These are phyloP conservation scores for Rhodotorula sp. DNA, from an alignment of 1,284 basidiomycete species.

Conservation along the genomic window DNA sequence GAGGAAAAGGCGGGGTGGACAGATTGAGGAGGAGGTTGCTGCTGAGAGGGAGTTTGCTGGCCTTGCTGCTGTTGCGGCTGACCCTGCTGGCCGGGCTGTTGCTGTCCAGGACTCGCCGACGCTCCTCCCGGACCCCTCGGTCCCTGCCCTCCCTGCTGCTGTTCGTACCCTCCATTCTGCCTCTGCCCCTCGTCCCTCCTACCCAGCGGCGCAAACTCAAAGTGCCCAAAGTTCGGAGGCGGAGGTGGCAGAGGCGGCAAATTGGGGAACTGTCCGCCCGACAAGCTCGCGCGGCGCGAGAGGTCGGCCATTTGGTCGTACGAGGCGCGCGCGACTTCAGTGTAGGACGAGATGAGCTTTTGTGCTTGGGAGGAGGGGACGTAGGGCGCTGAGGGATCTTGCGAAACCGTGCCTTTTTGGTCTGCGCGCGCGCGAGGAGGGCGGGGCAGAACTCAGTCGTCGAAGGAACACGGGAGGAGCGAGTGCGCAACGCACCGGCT, in stretches of 20 bases:
- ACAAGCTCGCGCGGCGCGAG: slow-evolving; percentile 56
- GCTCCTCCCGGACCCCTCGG: neutral
- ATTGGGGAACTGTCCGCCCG: slow-evolving; percentile 23
- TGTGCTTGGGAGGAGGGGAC: slow-evolving; percentile 61
- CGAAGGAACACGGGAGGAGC: neutral
- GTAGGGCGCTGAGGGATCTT: slow-evolving; percentile 52
- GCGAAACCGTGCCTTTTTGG: slow-evolving; percentile 26
- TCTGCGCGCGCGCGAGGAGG: slow-evolving; percentile 5
- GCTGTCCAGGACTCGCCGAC: neutral
- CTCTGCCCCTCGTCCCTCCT: neutral
- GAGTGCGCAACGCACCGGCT: slow-evolving; percentile 55
- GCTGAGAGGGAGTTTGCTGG: neutral
- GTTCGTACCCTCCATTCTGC: neutral
- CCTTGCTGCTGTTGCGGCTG: slow-evolving; percentile 5
- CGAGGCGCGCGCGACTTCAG: slow-evolving; percentile 60
- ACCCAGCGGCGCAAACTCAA: slow-evolving; percentile 20
- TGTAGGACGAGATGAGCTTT: slow-evolving; percentile 59
- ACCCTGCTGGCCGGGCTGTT: neutral
- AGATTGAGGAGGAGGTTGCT: neutral
- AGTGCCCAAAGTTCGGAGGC: slow-evolving; percentile 33
- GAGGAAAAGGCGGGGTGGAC: slow-evolving; percentile 3
- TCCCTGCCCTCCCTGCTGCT: neutral
- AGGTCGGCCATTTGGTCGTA: slow-evolving; percentile 73
- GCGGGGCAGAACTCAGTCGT: neutral
- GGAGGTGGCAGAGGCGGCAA: slow-evolving; percentile 29